Conservation (phyloP, 2,329 filamentous ascomycete genomes). For the Monilinia vaccinii-corymbosi region DNA sequence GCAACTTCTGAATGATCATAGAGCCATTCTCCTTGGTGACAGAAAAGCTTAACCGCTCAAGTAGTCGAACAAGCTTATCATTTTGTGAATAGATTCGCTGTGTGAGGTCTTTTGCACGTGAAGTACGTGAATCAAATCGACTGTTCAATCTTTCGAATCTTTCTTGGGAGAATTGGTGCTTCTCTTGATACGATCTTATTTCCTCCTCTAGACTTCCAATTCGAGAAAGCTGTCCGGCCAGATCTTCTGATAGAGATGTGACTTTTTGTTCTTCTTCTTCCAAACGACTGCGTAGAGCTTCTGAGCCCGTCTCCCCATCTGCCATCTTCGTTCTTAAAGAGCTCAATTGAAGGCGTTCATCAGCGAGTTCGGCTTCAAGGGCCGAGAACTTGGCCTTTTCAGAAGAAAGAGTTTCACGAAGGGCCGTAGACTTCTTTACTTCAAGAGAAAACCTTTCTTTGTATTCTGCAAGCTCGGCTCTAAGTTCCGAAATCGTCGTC, state of each 20-base stretch:
- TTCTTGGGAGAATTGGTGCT: slow-evolving; percentile 45
- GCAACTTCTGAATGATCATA: slow-evolving; percentile 67
- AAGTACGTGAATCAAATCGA: slow-evolving; percentile 60
- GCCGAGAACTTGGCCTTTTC: slow-evolving; percentile 46
- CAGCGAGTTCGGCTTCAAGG: slow-evolving; percentile 48
- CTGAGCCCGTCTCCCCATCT: slow-evolving; percentile 76
- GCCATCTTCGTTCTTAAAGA: slow-evolving; percentile 63
- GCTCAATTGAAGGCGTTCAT: slow-evolving; percentile 60
- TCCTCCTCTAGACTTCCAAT: slow-evolving; percentile 70
- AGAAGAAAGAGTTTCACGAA: slow-evolving; percentile 45
- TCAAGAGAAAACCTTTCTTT: slow-evolving; percentile 44
- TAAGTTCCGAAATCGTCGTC: slow-evolving; percentile 44
- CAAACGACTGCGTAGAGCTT: slow-evolving; percentile 64
- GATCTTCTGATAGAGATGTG: slow-evolving; percentile 55
- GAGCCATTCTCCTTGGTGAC: slow-evolving; percentile 63
- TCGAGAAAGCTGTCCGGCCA: slow-evolving; percentile 68
- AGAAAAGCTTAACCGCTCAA: slow-evolving; percentile 81
- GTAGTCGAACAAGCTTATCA: slow-evolving; percentile 69
- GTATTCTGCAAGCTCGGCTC: slow-evolving; percentile 45
- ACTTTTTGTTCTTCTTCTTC: slow-evolving; percentile 68
- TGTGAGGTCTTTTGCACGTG: slow-evolving; percentile 72
- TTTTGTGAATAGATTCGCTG: slow-evolving; percentile 76
- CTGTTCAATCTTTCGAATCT: slow-evolving; percentile 42
- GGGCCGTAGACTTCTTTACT: slow-evolving; percentile 41
- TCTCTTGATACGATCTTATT: slow-evolving; percentile 58